Percentiles rank a stretch among this genome's conserved stretches.
Conservation (phyloP, 169 alveolate species). For the Babesia caballi region DNA sequence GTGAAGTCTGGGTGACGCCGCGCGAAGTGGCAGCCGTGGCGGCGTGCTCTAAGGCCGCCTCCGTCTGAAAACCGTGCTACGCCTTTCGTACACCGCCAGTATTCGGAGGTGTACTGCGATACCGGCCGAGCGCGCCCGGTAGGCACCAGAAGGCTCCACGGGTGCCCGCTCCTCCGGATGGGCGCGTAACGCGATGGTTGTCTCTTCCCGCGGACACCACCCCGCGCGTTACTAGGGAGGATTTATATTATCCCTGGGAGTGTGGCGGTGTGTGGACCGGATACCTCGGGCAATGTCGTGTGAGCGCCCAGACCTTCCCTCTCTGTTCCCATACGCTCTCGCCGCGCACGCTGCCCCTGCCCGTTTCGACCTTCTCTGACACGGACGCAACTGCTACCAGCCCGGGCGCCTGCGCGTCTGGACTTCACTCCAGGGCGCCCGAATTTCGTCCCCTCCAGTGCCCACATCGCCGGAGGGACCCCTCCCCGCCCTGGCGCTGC, state of each 20-base stretch:
- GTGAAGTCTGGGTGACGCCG: not conserved
- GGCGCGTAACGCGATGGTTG: not conserved
- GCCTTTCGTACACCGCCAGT: not conserved
- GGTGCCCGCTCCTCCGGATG: not conserved
- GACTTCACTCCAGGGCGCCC: too few relatives aligned
- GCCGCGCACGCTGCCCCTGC: too few relatives aligned
- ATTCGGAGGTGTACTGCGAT: not conserved
- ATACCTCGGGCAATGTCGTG: too few relatives aligned
- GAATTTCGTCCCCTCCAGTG: too few relatives aligned
- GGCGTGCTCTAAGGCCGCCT: not conserved
- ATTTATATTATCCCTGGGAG: not conserved
- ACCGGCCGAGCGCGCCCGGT: not conserved
- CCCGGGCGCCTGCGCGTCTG: too few relatives aligned
- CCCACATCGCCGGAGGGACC: too few relatives aligned
- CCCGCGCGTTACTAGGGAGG: not conserved
- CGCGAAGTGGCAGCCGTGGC: not conserved
- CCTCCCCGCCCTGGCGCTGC: too few relatives aligned
- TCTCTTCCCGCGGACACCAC: not conserved
- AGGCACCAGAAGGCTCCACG: not conserved
- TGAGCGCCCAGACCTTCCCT: too few relatives aligned
- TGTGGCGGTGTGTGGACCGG: not conserved
- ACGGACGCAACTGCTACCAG: too few relatives aligned
- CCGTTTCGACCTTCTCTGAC: too few relatives aligned
- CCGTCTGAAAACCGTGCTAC: not conserved
- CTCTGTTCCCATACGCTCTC: too few relatives aligned